Evolutionary conservation across 1,284 basidiomycete genomes (phyloP).

Genomic region (Gyrodon tennesseensis): DNA sequence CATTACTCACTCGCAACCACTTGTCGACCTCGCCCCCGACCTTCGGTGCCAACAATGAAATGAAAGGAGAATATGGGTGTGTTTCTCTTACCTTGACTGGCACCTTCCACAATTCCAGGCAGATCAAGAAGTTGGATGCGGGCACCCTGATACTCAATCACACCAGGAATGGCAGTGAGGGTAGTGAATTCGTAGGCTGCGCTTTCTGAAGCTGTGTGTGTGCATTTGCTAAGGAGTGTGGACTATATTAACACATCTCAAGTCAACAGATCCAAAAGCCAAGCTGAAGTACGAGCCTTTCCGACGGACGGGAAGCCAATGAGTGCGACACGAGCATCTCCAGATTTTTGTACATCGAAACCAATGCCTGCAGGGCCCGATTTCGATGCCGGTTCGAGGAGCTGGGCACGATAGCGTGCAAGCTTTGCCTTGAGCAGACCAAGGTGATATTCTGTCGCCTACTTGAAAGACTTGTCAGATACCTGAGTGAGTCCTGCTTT

Average conservation of each 20-base stretch:
- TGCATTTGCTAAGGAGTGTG: slow-evolving; percentile 88
- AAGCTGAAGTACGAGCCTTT: slow-evolving; percentile 54
- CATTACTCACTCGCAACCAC: slow-evolving; percentile 74
- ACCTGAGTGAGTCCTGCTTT: slow-evolving; percentile 4
- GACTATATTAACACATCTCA: slow-evolving; percentile 55
- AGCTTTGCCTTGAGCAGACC: slow-evolving; percentile 88
- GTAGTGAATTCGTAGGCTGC: slow-evolving; percentile 98
- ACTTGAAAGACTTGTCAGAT: slow-evolving; percentile 43
- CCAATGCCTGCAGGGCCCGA: slow-evolving; percentile 82
- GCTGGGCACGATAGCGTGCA: slow-evolving; percentile 87
- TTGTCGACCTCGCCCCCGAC: slow-evolving; percentile 92
- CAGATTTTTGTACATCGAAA: slow-evolving; percentile 93
- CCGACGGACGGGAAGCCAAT: slow-evolving; percentile 97
- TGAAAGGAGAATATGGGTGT: neutral
- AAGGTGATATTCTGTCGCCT: slow-evolving; percentile 91
- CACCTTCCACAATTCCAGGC: slow-evolving; percentile 97
- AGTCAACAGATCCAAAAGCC: slow-evolving; percentile 3
- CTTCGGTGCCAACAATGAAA: slow-evolving; percentile 41
- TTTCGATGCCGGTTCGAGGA: slow-evolving; percentile 82
- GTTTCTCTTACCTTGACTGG: slow-evolving; percentile 65
- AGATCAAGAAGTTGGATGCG: slow-evolving; percentile 94
- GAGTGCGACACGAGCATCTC: slow-evolving; percentile 89
- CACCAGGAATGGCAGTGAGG: slow-evolving; percentile 92
- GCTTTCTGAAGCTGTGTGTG: slow-evolving; percentile 84
- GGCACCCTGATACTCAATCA: slow-evolving; percentile 91